Evolutionary conservation across 164 flowering plant species (phyloP), one percentile per base, ranked within the genome.

Genomic region (Aristolochia californica): DNA sequence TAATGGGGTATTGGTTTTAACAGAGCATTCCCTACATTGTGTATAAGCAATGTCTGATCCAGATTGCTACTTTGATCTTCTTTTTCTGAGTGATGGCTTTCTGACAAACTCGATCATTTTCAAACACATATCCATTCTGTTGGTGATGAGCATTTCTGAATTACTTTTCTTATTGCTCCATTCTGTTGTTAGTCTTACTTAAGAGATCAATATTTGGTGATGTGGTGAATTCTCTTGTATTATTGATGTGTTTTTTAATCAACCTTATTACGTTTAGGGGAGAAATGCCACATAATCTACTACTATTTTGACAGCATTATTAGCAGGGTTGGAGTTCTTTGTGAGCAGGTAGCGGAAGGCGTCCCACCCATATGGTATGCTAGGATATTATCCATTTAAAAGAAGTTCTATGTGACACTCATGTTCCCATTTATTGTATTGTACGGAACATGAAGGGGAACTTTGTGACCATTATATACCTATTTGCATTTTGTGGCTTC

Each of bases 251-350:
- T 34, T 59, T 45, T 73, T 76, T 66, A 72, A 70, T 74, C 66
- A 57, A 63, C 68, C 67, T 63, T 70, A 25, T 73, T 71, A 57
- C 74, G 64, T 72, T 56, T 72, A 77, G 75, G 75, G 58, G 59
- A 34, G 79, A 83, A 68, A 20, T 73, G 69, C 78, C 26, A 50
- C 23, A 22, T 50, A 22, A 50, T 22, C 54, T 50, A 50, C 54
- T 50, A 50, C 28, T 50, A 65, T 77, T 72, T 80, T 82, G 55
- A 50, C 87, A 84, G 91, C 83, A 58, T 70, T 74, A 66, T 68
- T 78, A 77, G 90, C 85, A 74, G 79, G 78, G 43, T 77, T 72
- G 77, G 80, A 70, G 72, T 72, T 80, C 72, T 65, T 75, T 61
- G 75, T 78, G 76, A 76, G 87, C 85, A 72, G 91, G 81, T 40